Percentiles rank a stretch among this genome's conserved stretches.
Evolutionary conservation across 768 basidiomycete species (phyloP).

Genomic region (Auriscalpium microsporum): DNA sequence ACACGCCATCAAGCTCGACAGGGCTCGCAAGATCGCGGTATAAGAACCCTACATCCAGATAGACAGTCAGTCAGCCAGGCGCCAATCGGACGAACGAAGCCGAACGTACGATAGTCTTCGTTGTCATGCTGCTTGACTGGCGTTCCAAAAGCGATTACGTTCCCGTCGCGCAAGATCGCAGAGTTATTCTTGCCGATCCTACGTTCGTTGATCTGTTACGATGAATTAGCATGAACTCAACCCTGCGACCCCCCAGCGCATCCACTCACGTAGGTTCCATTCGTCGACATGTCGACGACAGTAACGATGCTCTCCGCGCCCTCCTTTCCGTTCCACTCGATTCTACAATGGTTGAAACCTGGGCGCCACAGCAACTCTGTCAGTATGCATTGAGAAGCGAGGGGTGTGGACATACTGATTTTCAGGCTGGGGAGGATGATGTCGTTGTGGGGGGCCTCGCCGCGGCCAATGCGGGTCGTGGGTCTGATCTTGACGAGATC

Average conservation of each 20-base stretch:
- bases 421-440: conserved; percentile 60
- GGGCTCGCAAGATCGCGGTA: conserved; percentile 56
- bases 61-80: not conserved
- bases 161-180: conserved; percentile 63
- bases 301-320: conserved; percentile 32
- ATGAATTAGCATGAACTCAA: too few species aligned
- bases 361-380: conserved; percentile 1
- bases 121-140: conserved; percentile 35
- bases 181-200: conserved; percentile 51
- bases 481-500: conserved; percentile 9
- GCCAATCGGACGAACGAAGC: not conserved
- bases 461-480: conserved; percentile 6
- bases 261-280: conserved; percentile 60
- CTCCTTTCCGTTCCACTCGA: conserved; percentile 52
- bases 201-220: conserved; percentile 51
- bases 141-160: conserved; percentile 82
- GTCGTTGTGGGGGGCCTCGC: conserved; percentile 24
- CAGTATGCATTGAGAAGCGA: conserved; percentile 20
- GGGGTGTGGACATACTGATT: conserved; percentile 47
- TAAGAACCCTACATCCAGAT: conserved; percentile 46
- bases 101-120: conserved; percentile 69
- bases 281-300: conserved; percentile 54
- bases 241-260: too few species aligned
- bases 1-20: conserved; percentile 42
- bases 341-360: conserved; percentile 49